Percentiles rank a stretch among this genome's conserved stretches.
Evolutionary conservation across 441 rosid species (phyloP).

Genomic region (Populus tomentosa): DNA sequence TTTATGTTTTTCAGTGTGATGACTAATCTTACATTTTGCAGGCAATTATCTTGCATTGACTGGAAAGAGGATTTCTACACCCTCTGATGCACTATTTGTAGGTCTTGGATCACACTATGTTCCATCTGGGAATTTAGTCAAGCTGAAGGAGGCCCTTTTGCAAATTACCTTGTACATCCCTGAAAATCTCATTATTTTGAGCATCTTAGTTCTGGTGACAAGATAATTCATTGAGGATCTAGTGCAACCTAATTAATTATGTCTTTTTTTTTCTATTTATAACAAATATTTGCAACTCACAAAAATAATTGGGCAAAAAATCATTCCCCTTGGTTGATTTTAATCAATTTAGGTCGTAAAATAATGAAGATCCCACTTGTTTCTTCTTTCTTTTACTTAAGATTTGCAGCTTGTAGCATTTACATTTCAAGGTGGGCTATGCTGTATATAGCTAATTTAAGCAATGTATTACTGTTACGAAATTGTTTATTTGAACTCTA

Average conservation of each 20-base stretch:
- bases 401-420: not conserved
- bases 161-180: slow-evolving; percentile 50
- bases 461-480: not conserved
- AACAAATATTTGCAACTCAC: not conserved
- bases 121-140: slow-evolving; percentile 58
- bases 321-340: not conserved
- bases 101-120: slow-evolving; percentile 92
- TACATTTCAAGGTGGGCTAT: not conserved
- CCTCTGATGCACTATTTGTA: slow-evolving; percentile 73
- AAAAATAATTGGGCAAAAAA: not conserved
- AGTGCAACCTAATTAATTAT: no score
- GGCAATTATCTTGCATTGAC: slow-evolving; percentile 94
- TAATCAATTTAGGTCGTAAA: not conserved
- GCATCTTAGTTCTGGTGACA: not conserved
- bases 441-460: not conserved
- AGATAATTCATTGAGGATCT: no score
- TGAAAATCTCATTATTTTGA: slow-evolving; percentile 5
- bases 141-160: slow-evolving; percentile 68
- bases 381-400: not conserved
- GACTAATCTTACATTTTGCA: slow-evolving; percentile 25
- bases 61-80: slow-evolving; percentile 78
- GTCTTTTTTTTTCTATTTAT: not conserved
- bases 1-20: not conserved
- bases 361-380: not conserved
- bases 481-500: not conserved